A percentile compares a stretch with the other conserved stretches of the same genome.
These are phyloP conservation scores for Tephrocybe sp. DNA, from an alignment of 768 basidiomycete species.

Conservation along the genomic window DNA sequence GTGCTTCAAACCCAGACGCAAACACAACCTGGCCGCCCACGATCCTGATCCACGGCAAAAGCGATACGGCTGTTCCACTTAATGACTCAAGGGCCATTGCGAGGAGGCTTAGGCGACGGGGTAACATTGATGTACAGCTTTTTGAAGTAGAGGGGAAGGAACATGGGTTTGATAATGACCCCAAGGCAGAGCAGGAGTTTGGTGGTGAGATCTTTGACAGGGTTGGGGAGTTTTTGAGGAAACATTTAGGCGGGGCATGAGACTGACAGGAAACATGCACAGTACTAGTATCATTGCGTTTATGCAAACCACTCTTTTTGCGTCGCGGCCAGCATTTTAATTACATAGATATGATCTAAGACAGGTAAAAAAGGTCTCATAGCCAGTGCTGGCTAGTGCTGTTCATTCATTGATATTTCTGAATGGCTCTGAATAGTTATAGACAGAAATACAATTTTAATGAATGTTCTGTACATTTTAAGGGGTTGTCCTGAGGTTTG, in stretches of 20 bases:
- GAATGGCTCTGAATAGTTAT: no score
- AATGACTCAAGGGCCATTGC: slow-evolving; percentile 37
- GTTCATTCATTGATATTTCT: no score
- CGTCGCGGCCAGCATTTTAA: neutral
- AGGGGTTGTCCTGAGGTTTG: slow-evolving; percentile 36
- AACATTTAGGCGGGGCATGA: slow-evolving; percentile 1
- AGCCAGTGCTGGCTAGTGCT: no score
- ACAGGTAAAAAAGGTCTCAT: no score
- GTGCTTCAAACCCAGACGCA: slow-evolving; percentile 14
- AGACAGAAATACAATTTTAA: no score
- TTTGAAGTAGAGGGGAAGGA: slow-evolving; percentile 31
- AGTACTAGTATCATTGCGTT: no score
- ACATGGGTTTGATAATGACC: slow-evolving; percentile 56
- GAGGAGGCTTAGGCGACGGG: slow-evolving; percentile 22
- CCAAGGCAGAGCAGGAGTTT: slow-evolving; percentile 38
- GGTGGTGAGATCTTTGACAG: slow-evolving; percentile 30
- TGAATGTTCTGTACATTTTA: no score
- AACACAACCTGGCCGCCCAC: slow-evolving; percentile 39
- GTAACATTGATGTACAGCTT: slow-evolving; percentile 28
- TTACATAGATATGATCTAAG: neutral
- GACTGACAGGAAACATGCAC: no score
- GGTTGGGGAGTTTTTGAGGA: slow-evolving; percentile 31
- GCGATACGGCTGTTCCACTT: slow-evolving; percentile 43
- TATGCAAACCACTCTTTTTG: no score
- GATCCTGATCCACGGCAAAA: slow-evolving; percentile 44